These are phyloP conservation scores for Sarcocystis neurona DNA, from an alignment of 169 alveolate genomes.

Conservation along the genomic window DNA sequence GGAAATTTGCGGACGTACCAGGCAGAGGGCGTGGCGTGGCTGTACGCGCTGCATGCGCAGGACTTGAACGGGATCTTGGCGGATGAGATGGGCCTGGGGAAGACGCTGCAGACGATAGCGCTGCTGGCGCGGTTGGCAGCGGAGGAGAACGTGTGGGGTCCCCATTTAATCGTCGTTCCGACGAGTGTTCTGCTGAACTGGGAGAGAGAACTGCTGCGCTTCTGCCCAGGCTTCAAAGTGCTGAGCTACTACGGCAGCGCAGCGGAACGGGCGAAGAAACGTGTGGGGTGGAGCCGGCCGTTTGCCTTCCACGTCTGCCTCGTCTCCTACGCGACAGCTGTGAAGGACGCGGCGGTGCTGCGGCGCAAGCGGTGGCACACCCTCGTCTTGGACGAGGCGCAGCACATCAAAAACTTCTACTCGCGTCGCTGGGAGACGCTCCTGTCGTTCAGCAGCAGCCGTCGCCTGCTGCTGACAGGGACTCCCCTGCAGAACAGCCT, in stretches of 20 bases:
- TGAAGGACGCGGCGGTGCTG: conserved; percentile 93
- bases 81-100: conserved; percentile 99
- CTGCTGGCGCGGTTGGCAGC: conserved; percentile 97
- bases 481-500: conserved; percentile 99
- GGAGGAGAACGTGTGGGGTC: conserved; percentile 96
- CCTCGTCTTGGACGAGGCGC: conserved; percentile 99
- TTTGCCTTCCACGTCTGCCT: conserved; percentile 96
- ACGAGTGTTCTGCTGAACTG: conserved; percentile 97
- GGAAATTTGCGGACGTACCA: conserved; percentile 94
- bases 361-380: conserved; percentile 96
- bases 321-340: conserved; percentile 94
- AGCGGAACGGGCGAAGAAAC: conserved; percentile 79
- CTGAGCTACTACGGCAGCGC: conserved; percentile 94
- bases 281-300: conserved; percentile 61
- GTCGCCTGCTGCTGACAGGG: conserved; percentile 97
- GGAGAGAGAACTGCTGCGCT: conserved; percentile 98
- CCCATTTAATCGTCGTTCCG: conserved; percentile 99
- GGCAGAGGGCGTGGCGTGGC: conserved; percentile 95
- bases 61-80: conserved; percentile 98
- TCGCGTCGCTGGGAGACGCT: conserved; percentile 98
- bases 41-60: conserved; percentile 93
- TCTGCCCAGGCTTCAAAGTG: conserved; percentile 97
- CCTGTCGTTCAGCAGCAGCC: conserved; percentile 94
- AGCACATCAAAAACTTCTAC: conserved; percentile 96
- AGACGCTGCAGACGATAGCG: conserved; percentile 97